Conservation (phyloP, 148 eudicot genomes). For the Vaccinium vitisidaea region DNA sequence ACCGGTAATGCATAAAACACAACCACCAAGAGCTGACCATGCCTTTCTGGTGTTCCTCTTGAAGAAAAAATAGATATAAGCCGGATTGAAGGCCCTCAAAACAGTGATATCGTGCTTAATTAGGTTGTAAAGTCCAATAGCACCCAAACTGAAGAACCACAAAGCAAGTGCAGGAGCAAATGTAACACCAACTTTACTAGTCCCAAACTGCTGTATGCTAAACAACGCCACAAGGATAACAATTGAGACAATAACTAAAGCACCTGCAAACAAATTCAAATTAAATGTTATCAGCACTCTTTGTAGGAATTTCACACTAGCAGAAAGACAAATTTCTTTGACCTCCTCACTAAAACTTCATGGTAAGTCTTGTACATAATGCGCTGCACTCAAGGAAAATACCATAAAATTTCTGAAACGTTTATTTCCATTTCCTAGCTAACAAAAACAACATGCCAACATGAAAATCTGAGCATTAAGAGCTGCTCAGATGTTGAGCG, state of each 20-base stretch:
- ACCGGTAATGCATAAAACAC: constrained; percentile 99
- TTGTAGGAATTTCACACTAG: neutral
- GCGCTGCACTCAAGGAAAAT: neutral
- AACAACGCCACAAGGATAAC: constrained; percentile 82
- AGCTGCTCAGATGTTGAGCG: neutral
- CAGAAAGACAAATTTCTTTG: neutral
- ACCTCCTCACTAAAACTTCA: neutral
- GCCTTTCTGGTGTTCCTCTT: constrained; percentile 61
- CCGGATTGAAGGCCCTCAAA: constrained; percentile 82
- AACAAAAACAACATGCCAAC: neutral
- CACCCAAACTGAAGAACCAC: constrained; percentile 87
- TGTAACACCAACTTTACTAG: constrained; percentile 85
- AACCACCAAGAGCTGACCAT: constrained; percentile 97
- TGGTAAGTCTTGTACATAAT: neutral
- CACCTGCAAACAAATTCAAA: constrained; percentile 44
- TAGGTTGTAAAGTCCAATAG: constrained; percentile 82
- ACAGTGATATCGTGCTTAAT: constrained; percentile 54
- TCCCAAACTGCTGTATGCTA: constrained; percentile 93
- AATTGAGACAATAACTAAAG: constrained; percentile 68
- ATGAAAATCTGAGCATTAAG: neutral
- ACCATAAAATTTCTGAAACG: neutral
- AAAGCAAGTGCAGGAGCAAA: constrained; percentile 94
- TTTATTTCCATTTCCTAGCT: neutral
- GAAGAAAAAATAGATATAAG: constrained; percentile 79
- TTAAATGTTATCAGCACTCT: neutral